phyloP scores from a whole-genome alignment of 163 green algal species.

The Trebouxia gelatinosa region DNA sequence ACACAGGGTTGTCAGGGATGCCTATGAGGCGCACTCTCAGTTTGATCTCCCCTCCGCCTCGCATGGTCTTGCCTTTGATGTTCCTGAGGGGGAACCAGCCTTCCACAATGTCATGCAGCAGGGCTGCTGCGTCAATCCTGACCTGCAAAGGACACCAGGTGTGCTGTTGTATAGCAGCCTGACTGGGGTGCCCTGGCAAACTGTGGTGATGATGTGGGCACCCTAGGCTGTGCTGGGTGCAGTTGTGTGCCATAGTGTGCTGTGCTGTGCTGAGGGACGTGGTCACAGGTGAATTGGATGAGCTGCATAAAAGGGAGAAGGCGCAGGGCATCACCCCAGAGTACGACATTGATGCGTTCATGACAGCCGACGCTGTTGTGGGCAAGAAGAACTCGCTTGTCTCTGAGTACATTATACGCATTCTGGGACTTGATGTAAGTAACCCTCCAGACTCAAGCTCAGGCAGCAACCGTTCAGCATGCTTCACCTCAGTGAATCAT shows the following conservation, averaged over 20 bases:
- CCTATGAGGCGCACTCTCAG: neutral
- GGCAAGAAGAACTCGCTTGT: conserved; percentile 40
- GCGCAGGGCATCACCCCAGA: conserved; percentile 52
- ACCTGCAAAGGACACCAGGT: conserved; percentile 5
- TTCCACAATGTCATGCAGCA: neutral
- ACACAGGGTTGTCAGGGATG: neutral
- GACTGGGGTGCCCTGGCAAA: no score
- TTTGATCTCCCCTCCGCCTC: conserved; percentile 14
- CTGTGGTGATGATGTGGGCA: no score
- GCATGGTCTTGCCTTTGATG: conserved; percentile 21
- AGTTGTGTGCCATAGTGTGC: no score
- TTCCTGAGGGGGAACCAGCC: conserved; percentile 21
- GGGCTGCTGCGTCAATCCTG: neutral
- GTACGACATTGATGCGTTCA: conserved; percentile 52
- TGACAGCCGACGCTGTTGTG: conserved; percentile 39
- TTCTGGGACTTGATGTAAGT: conserved; percentile 63
- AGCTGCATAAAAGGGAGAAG: conserved; percentile 53
- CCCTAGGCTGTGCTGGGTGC: no score
- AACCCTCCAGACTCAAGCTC: neutral
- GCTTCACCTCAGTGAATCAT: no score
- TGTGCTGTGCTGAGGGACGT: no score
- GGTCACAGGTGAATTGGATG: conserved; percentile 49
- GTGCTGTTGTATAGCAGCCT: no score
- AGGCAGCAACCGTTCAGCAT: no score
- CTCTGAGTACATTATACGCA: conserved; percentile 35